Percentiles rank a stretch among this genome's conserved stretches.
These are phyloP conservation scores for Aspergillus egyptiacus DNA, from an alignment of 495 filamentous ascomycete genomes.

Conservation along the genomic window DNA sequence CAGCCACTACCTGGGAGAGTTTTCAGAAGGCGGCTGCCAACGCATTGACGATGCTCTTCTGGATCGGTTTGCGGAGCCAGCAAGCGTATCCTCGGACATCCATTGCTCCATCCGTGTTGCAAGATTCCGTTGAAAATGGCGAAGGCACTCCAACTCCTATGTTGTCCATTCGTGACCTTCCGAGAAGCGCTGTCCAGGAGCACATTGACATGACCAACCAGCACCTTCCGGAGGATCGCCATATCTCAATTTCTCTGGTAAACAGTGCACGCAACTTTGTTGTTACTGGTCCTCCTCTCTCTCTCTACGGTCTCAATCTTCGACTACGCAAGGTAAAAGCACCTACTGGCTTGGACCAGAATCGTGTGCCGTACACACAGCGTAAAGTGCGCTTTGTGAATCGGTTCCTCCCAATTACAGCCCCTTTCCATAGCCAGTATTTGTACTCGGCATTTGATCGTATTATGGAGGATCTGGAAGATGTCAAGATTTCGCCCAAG, in stretches of 20 bases:
- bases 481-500: conserved; percentile 62
- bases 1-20: conserved; percentile 81
- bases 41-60: conserved; percentile 92
- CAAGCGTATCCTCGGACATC: conserved; percentile 95
- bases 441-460: conserved; percentile 70
- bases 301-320: conserved; percentile 90
- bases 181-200: conserved; percentile 76
- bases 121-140: conserved; percentile 88
- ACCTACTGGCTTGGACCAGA: conserved; percentile 92
- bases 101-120: conserved; percentile 82
- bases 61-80: conserved; percentile 98
- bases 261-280: conserved; percentile 97
- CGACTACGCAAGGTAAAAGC: conserved; percentile 94
- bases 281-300: conserved; percentile 91
- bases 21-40: conserved; percentile 71
- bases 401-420: conserved; percentile 93
- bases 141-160: conserved; percentile 94
- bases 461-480: conserved; percentile 80
- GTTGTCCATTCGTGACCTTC: conserved; percentile 92
- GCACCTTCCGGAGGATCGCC: conserved; percentile 84
- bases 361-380: conserved; percentile 86
- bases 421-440: conserved; percentile 96
- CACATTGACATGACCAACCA: conserved; percentile 95
- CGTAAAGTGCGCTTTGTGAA: conserved; percentile 95
- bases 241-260: conserved; percentile 89